These are phyloP conservation scores for Articulospora tetracladia DNA, from an alignment of 495 filamentous ascomycete species.

Conservation along the genomic window DNA sequence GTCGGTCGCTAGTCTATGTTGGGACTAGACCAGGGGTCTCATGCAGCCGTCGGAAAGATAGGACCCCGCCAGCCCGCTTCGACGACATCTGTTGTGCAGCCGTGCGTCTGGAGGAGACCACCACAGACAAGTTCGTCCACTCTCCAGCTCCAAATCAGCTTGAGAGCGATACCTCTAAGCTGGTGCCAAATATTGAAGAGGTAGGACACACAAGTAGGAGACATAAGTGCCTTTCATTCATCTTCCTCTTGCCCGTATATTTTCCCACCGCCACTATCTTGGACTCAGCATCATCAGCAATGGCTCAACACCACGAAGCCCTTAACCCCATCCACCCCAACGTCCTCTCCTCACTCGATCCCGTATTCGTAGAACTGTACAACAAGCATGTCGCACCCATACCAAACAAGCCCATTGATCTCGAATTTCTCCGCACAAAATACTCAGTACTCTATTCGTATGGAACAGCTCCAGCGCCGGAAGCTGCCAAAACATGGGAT, in stretches of 20 bases:
- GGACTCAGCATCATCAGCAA: not conserved
- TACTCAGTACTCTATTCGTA: slow-evolving; percentile 8
- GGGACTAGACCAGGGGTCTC: not conserved
- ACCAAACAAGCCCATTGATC: slow-evolving; percentile 4
- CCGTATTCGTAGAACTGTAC: slow-evolving; percentile 1
- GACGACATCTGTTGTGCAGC: not conserved
- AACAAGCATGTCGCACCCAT: slow-evolving; percentile 2
- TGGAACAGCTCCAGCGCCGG: slow-evolving; percentile 1
- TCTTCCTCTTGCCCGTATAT: not conserved
- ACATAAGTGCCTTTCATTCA: not conserved
- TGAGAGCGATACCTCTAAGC: not conserved
- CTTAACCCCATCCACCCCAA: slow-evolving; percentile 3
- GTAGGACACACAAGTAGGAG: not conserved
- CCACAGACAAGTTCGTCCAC: not conserved
- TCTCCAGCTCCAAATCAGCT: not conserved
- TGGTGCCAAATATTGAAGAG: not conserved
- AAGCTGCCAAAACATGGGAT: slow-evolving; percentile 1
- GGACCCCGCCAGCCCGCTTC: not conserved
- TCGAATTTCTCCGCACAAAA: not conserved
- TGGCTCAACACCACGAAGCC: slow-evolving; percentile 6
- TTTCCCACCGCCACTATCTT: not conserved
- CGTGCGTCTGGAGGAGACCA: too few species aligned
- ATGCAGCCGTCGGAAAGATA: not conserved
- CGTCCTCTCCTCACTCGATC: slow-evolving; percentile 1
- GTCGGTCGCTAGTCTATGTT: not conserved